These are phyloP conservation scores for Psilocybe mexicana DNA, from an alignment of 1,284 basidiomycete genomes.

Conservation along the genomic window DNA sequence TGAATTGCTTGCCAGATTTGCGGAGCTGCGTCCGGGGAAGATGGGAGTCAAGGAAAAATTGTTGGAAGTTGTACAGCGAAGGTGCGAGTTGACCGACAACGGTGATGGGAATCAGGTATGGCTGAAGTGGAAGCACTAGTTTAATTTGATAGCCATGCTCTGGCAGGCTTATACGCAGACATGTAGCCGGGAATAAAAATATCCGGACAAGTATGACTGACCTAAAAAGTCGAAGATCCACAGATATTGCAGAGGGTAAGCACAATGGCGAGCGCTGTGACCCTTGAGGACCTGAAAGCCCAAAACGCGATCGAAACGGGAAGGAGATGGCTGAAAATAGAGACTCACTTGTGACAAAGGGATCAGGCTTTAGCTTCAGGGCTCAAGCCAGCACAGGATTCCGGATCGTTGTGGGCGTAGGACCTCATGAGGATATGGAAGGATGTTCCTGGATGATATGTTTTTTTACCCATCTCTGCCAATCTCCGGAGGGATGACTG, in stretches of 20 bases:
- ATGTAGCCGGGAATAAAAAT: constrained; percentile 14
- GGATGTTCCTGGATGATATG: constrained; percentile 17
- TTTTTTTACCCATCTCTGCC: constrained; percentile 12
- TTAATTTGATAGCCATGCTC: constrained; percentile 13
- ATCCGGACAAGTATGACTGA: constrained; percentile 10
- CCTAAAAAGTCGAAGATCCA: constrained; percentile 11
- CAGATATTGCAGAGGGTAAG: constrained; percentile 2
- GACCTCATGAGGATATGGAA: constrained; percentile 4
- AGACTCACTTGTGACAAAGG: constrained; percentile 1
- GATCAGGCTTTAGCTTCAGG: constrained; percentile 2
- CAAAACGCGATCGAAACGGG: constrained; percentile 19
- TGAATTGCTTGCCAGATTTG: constrained; percentile 62
- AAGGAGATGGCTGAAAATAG: constrained; percentile 11
- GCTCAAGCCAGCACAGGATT: constrained; percentile 2
- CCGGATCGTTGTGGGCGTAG: constrained; percentile 20
- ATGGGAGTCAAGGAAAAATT: constrained; percentile 75
- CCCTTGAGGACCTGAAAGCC: constrained; percentile 2
- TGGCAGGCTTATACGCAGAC: not conserved
- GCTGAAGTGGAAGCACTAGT: constrained; percentile 58
- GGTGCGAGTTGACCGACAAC: constrained; percentile 58
- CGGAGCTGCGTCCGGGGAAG: constrained; percentile 54
- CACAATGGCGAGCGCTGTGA: constrained; percentile 13
- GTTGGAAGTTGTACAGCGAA: constrained; percentile 66
- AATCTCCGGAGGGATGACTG: constrained; percentile 7
- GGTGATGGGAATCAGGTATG: constrained; percentile 53